Base-by-base conservation (phyloP, 768 basidiomycete genomes). In the Gymnopilus junonius region DNA sequence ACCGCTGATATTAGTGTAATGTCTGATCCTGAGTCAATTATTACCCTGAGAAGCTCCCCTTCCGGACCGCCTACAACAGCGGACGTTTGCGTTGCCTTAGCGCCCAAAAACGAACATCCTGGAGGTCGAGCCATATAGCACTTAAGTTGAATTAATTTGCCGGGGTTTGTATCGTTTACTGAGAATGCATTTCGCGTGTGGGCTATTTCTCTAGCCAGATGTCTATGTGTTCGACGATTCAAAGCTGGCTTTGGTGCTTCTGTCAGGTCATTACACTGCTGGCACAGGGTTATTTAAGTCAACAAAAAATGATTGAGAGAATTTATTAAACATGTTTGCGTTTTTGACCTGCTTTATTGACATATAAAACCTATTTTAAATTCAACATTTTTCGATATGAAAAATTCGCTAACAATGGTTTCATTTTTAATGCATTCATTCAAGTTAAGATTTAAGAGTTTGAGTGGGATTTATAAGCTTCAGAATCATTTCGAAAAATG, bases 21-120 rank as follows among this genome's bases (percentile, higher is more conserved):
- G 57, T 78, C 75, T 4, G 77, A 73, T 34, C 76, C 74, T 0
- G 74, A 75, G 51, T 78, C 78, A 2, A 74, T 46, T 14, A 70
- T 71, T 17, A 71, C 56, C 3, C n/a, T 29, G 0, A 60, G 61
- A 2, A 59, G 45, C 12, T 63, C 55, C 4, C n/a, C 59, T 27
- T 55, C 17, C 8, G 12, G 8, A 25, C 29, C 20, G 2, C 54
- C 55, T 2, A 71, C 17, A 5, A 39, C 25, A 0, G 45, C 63
- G 2, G 10, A 11, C 6, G 59, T 20, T 40, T 66, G 40, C 1
- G 70, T 74, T 31, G 76, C 74, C 40, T 69, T 61, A 6, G 76
- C 27, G 14, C 78, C 77, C 17, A 79, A 58, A 55, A 78, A 77
- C 0, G 75, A 37, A 50, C 71, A 73, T 20, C 77, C 77, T 1